phyloP scores from a whole-genome alignment of 768 basidiomycete species.

The Galerina sulciceps region DNA sequence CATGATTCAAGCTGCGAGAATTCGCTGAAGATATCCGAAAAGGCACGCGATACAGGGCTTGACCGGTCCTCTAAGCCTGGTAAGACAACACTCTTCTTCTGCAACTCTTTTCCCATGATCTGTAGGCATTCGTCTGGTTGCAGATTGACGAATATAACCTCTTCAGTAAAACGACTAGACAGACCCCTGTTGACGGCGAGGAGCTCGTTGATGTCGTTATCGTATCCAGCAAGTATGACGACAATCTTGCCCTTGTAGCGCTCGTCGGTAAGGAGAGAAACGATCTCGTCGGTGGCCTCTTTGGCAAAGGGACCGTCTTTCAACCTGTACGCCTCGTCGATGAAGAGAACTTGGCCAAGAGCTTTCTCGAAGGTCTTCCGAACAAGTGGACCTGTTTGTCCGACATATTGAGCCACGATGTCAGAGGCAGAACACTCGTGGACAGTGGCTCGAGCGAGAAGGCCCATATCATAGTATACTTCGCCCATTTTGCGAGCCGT shows the following conservation, averaged over 20 bases:
- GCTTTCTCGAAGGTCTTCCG: conserved; percentile 64
- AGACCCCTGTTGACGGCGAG: conserved; percentile 64
- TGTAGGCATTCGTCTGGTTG: conserved; percentile 49
- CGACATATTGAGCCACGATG: conserved; percentile 70
- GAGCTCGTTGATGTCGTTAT: conserved; percentile 66
- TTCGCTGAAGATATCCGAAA: conserved; percentile 18
- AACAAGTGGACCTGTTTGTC: conserved; percentile 74
- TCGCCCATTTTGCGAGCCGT: conserved; percentile 65
- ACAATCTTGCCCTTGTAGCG: conserved; percentile 61
- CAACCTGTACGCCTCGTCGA: conserved; percentile 75
- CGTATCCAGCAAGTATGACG: conserved; percentile 74
- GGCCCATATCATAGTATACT: conserved; percentile 67
- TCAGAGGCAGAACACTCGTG: conserved; percentile 73
- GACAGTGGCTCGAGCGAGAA: conserved; percentile 50
- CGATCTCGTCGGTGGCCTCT: conserved; percentile 76
- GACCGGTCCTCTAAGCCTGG: conserved; percentile 38
- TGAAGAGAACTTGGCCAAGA: conserved; percentile 68
- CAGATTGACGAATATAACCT: conserved; percentile 59
- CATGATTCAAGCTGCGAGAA: conserved; percentile 55
- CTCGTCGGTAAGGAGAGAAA: conserved; percentile 63
- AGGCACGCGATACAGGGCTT: conserved; percentile 22
- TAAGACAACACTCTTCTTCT: conserved; percentile 44
- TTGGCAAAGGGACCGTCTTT: conserved; percentile 64
- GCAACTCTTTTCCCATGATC: conserved; percentile 51
- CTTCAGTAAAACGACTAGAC: conserved; percentile 70